Conservation (phyloP, 495 filamentous ascomycete species). For the Tuber microsphaerosporum region DNA sequence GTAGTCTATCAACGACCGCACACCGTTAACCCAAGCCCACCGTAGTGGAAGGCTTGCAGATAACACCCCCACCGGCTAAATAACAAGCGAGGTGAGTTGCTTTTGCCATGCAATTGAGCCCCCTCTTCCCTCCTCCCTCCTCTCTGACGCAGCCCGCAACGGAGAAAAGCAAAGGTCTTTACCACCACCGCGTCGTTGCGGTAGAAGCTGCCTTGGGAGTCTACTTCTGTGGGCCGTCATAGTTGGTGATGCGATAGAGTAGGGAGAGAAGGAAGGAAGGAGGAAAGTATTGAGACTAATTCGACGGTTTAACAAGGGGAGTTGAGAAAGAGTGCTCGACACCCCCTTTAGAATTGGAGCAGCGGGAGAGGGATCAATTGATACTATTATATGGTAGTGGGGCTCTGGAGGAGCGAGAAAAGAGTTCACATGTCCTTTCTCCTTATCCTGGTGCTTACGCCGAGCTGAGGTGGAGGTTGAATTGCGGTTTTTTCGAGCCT, state of each 20-base stretch:
- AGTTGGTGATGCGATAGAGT: background rate
- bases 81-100: background rate
- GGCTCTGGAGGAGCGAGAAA: too few relatives aligned
- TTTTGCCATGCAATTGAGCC: background rate
- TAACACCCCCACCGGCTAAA: slow-evolving; percentile 1
- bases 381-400: too few relatives aligned
- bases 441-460: background rate
- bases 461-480: background rate
- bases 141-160: background rate
- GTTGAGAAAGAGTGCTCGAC: background rate
- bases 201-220: background rate
- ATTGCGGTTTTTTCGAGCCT: background rate
- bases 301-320: background rate
- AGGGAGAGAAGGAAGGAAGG: background rate
- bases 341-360: too few relatives aligned
- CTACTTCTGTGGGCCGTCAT: background rate
- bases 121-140: background rate
- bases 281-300: background rate
- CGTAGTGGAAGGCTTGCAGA: background rate
- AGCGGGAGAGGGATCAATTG: too few relatives aligned
- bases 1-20: background rate
- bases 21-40: background rate
- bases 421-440: background rate
- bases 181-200: background rate
- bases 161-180: background rate